Evolutionary conservation across 1,139 yeast genomes (phyloP).

Genomic region (Lodderomyces metapsilosis): DNA sequence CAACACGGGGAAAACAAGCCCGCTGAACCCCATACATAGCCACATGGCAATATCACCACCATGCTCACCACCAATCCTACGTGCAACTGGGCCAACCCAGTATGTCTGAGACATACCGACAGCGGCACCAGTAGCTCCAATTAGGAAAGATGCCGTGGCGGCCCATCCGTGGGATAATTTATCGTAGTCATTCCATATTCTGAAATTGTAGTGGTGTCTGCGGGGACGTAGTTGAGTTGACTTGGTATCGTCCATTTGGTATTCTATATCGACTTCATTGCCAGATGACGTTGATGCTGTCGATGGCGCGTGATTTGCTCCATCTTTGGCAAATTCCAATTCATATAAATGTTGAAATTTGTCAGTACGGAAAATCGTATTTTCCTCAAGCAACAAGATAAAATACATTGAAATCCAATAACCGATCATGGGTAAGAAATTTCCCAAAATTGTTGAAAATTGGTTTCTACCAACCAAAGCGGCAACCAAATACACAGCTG

Average conservation of each 20-base stretch:
- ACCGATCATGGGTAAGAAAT: conserved; percentile 91
- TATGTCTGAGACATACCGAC: conserved; percentile 35
- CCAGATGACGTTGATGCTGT: not conserved
- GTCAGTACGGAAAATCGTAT: conserved; percentile 63
- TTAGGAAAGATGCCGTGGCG: conserved; percentile 21
- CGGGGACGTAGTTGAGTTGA: conserved; percentile 17
- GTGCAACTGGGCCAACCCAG: conserved; percentile 30
- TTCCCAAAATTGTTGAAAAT: conserved; percentile 75
- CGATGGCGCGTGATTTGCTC: not conserved
- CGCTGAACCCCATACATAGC: conserved; percentile 71
- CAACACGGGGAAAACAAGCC: conserved; percentile 58
- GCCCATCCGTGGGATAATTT: conserved; percentile 42
- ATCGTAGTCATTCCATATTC: conserved; percentile 58
- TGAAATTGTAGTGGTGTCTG: conserved; percentile 56
- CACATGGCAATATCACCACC: conserved; percentile 45
- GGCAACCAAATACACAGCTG: conserved; percentile 64
- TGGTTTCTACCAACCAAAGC: conserved; percentile 76
- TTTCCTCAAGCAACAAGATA: conserved; percentile 70
- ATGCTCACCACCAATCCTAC: conserved; percentile 25
- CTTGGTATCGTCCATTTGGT: not conserved
- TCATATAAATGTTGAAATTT: conserved; percentile 49
- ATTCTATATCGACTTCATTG: not conserved
- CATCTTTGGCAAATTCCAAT: conserved; percentile 41
- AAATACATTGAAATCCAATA: conserved; percentile 90
- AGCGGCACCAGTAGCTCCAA: conserved; percentile 31